Percentiles rank a stretch among this genome's conserved stretches.
phyloP scores from a whole-genome alignment of 768 basidiomycete species.

The Agaricus bisporus region DNA sequence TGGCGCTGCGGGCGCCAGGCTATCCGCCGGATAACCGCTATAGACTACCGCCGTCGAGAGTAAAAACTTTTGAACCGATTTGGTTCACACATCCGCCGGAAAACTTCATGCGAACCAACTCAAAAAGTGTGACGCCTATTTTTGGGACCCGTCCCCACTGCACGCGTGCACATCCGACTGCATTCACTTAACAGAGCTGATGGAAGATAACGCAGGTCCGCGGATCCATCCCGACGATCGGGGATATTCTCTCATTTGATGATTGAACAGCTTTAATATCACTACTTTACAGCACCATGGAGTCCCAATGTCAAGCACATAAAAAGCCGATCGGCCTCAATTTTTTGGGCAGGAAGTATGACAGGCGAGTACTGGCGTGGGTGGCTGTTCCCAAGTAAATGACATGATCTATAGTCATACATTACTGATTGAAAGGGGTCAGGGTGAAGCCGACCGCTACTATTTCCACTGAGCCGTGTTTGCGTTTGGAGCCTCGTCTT shows the following conservation, averaged over 20 bases:
- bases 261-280: not conserved
- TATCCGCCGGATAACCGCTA: not conserved
- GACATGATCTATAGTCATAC: not conserved
- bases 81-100: slow-evolving; percentile 6
- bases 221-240: slow-evolving; percentile 6
- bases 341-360: not conserved
- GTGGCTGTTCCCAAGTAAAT: not conserved
- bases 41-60: not conserved
- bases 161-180: slow-evolving; percentile 3
- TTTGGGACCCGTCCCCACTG: slow-evolving; percentile 3
- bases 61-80: not conserved
- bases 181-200: slow-evolving; percentile 9
- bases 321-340: not conserved
- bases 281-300: not conserved
- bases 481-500: too few species aligned
- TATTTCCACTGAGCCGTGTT: not conserved
- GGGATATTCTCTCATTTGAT: not conserved
- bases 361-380: not conserved
- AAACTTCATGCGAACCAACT: not conserved
- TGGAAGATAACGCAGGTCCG: slow-evolving; percentile 12
- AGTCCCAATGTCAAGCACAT: not conserved
- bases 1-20: not conserved
- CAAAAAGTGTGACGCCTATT: slow-evolving; percentile 7
- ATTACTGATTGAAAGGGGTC: not conserved
- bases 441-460: not conserved